These are phyloP conservation scores for Pholiota conissans DNA, from an alignment of 768 basidiomycete genomes.

Conservation along the genomic window DNA sequence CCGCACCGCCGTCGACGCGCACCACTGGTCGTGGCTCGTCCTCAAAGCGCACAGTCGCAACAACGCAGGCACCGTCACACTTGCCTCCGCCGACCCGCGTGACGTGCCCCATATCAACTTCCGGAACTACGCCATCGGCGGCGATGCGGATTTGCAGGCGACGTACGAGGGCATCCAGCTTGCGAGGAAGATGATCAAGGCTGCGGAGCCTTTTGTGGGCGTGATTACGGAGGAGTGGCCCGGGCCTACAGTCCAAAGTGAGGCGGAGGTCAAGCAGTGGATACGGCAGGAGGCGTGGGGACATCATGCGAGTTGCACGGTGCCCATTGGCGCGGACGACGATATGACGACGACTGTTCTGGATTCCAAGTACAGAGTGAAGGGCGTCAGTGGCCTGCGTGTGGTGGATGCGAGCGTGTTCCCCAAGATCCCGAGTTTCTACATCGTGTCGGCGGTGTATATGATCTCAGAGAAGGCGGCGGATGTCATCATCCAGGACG, in stretches of 20 bases:
- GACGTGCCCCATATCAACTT: conserved; percentile 8
- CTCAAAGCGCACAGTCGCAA: conserved; percentile 12
- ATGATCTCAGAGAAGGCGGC: conserved; percentile 14
- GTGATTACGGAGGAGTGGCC: conserved; percentile 5
- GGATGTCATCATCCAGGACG: conserved; percentile 2
- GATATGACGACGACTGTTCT: background rate
- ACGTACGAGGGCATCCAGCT: conserved; percentile 8
- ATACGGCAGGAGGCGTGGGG: conserved; percentile 8
- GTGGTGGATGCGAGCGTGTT: conserved; percentile 12
- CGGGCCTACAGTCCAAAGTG: conserved; percentile 1
- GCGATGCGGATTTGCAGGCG: conserved; percentile 4
- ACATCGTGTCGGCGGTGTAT: conserved; percentile 8
- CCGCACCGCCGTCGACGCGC: conserved; percentile 1
- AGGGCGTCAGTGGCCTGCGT: conserved; percentile 7
- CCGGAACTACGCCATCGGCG: conserved; percentile 2
- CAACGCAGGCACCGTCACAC: conserved; percentile 7
- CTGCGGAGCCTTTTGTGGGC: background rate
- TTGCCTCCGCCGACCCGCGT: conserved; percentile 7
- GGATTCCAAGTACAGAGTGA: conserved; percentile 9
- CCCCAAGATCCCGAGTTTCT: conserved; percentile 9
- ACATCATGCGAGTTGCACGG: conserved; percentile 10
- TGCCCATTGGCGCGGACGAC: conserved; percentile 8
- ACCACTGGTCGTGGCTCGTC: conserved; percentile 9
- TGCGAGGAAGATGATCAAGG: conserved; percentile 7
- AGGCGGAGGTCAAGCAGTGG: conserved; percentile 5